Conservation (phyloP, 805 yeast genomes). For the Pichia nanzhaoensis region DNA sequence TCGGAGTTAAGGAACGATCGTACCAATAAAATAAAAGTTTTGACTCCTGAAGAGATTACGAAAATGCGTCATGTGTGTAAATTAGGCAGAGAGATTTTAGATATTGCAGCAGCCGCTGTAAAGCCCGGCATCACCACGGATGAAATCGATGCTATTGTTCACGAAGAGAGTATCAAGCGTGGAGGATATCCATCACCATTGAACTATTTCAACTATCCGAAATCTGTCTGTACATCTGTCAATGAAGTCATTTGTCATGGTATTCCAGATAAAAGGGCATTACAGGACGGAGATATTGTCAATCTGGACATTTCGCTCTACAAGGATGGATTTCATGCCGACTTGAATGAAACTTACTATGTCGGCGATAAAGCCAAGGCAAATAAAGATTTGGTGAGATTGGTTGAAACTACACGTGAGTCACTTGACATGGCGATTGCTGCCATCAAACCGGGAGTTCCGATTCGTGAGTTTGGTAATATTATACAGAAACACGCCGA, state of each 20-base stretch:
- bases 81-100: slow-evolving; percentile 83
- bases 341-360: slow-evolving; percentile 92
- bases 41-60: slow-evolving; percentile 62
- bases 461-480: slow-evolving; percentile 82
- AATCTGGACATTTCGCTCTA: slow-evolving; percentile 84
- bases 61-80: slow-evolving; percentile 70
- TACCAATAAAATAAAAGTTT: slow-evolving; percentile 55
- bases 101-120: slow-evolving; percentile 75
- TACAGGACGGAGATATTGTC: slow-evolving; percentile 90
- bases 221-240: slow-evolving; percentile 85
- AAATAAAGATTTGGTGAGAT: slow-evolving; percentile 76
- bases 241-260: slow-evolving; percentile 98
- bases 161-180: slow-evolving; percentile 80
- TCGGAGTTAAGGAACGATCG: slow-evolving; percentile 71
- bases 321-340: slow-evolving; percentile 87
- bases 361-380: slow-evolving; percentile 83
- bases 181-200: slow-evolving; percentile 92
- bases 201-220: slow-evolving; percentile 91
- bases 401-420: slow-evolving; percentile 90
- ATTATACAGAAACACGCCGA: slow-evolving; percentile 82
- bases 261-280: slow-evolving; percentile 82
- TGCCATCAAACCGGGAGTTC: slow-evolving; percentile 82
- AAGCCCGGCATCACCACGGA: slow-evolving; percentile 92
- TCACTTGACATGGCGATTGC: slow-evolving; percentile 78
- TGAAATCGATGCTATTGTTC: slow-evolving; percentile 79